Conservation (phyloP, 805 yeast species). For the Myxozyma neglecta region DNA sequence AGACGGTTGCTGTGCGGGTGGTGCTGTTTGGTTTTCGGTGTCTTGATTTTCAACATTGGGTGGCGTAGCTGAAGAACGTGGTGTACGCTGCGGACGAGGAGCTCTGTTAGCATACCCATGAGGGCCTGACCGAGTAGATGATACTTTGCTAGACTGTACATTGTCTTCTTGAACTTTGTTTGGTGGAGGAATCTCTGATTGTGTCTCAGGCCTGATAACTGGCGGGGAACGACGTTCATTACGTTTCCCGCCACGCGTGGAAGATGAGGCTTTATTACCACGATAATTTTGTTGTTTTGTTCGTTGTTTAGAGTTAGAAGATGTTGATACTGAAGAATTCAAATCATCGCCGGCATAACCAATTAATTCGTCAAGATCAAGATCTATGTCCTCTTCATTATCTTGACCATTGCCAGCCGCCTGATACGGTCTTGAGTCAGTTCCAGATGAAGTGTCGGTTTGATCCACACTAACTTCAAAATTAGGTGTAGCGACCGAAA, state of each 20-base stretch:
- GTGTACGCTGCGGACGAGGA: background rate
- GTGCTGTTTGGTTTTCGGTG: too few relatives aligned
- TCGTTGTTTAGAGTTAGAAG: background rate
- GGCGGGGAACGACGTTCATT: background rate
- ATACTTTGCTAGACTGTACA: background rate
- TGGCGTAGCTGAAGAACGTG: too few relatives aligned
- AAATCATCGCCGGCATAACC: conserved; percentile 4
- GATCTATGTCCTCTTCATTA: background rate
- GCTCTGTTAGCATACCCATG: background rate
- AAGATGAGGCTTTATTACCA: background rate
- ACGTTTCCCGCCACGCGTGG: background rate
- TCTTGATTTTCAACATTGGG: too few relatives aligned
- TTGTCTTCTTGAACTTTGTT: background rate
- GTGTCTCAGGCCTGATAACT: background rate
- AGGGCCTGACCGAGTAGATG: background rate
- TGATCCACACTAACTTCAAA: too few relatives aligned
- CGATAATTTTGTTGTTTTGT: background rate
- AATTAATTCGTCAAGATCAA: background rate
- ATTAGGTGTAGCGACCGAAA: background rate
- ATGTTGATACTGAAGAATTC: background rate
- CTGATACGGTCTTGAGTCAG: background rate
- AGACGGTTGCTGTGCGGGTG: too few relatives aligned
- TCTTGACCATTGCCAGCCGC: background rate
- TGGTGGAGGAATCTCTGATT: background rate
- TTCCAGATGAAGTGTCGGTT: too few relatives aligned